Evolutionary conservation across 2,329 filamentous ascomycete species (phyloP), one percentile per base, ranked within the genome.

Genomic region (Diaporthe citrichinensis): DNA sequence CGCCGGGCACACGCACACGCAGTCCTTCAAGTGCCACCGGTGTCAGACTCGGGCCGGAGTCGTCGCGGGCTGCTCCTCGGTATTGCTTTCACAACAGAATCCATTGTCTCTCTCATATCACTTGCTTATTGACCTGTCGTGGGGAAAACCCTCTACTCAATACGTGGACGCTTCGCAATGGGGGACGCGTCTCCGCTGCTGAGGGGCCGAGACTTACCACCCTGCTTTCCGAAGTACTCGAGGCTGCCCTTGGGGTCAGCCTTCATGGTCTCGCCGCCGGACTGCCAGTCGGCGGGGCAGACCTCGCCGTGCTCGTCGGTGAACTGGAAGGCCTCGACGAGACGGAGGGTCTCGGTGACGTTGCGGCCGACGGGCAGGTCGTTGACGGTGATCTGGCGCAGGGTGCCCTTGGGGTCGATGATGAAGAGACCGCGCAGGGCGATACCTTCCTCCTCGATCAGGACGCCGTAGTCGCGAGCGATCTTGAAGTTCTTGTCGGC

Each of bases 271-370:
- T 88, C 85, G 80, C 81, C 81, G 69, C 87, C 87, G 76, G 85
- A 81, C 76, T 85, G 84, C 87, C 87, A 89, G 79, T 87, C 87
- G 72, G 87, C 87, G 59, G 87, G 87, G 84, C 87, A 96, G 73
- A 95, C 90, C 82, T 94, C 92, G 84, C 95, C 95, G 88, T 94
- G 94, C 79, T 95, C 94, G 79, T 96, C 94, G 17, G 94, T 94
- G 87, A 96, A 94, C 84, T 96, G 94, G 83, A 95, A 95, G 8
- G 93, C 93, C 78, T 93, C 88, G 75, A 92, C 90, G 1, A 93
- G 92, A 51, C 91, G 90, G 79, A 92, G 86, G 2, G 90, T 89
- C 85, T 93, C 91, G 81, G 92, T 90, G 73, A 93, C 91, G 78
- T 89, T 88, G 78, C 91, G 90, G 76, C 91, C 91, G 78, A 93